Base-by-base conservation (phyloP, 306 rosid species). In the Herpetospermum pedunculosum region DNA sequence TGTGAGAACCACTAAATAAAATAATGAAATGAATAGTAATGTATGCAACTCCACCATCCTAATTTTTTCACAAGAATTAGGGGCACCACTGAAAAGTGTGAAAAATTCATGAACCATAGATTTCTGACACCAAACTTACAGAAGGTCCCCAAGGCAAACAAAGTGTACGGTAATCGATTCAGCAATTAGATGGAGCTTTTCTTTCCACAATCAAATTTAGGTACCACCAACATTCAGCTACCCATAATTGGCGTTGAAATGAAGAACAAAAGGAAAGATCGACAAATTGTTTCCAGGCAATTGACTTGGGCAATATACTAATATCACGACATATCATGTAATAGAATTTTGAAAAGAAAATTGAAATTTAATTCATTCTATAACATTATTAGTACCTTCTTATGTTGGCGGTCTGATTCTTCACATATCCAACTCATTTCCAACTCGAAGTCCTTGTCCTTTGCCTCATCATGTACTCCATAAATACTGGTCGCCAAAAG, bases 401-500 rank as follows among this genome's bases (percentile, higher is more conserved):
- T 85, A 77, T 94, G 98, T 60, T 76, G 96, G 48, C 92, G 98
- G 64, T 89, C 91, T 69, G 98, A 94, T 83, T 94, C 97, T 28
- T 94, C 97, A 73, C 98, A 94, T 74, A 94, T 93, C 98, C 98
- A 94, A 84, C 97, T 94, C 92, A 94, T 79, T 78, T 94, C 98
- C 67, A 94, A 85, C 64, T 94, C 98, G 43, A 94, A 94, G 49
- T 91, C 97, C 79, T 91, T 94, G 84, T 94, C 98, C 83, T 94
- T 94, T 1, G 97, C 98, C 80, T 94, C 98, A 68, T 94, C 98
- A 64, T 94, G 98, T 34, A 94, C 96, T 50, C 97, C 97, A 76
- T 94, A 94, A 70, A 94, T 94, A 76, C 98, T 92, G 87, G 48
- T 41, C 25, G 40, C 21, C 26, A 49, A 76, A 30, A 14, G 19